These are phyloP conservation scores for Rugonectria rugulosa DNA, from an alignment of 2,329 filamentous ascomycete genomes.

Conservation along the genomic window DNA sequence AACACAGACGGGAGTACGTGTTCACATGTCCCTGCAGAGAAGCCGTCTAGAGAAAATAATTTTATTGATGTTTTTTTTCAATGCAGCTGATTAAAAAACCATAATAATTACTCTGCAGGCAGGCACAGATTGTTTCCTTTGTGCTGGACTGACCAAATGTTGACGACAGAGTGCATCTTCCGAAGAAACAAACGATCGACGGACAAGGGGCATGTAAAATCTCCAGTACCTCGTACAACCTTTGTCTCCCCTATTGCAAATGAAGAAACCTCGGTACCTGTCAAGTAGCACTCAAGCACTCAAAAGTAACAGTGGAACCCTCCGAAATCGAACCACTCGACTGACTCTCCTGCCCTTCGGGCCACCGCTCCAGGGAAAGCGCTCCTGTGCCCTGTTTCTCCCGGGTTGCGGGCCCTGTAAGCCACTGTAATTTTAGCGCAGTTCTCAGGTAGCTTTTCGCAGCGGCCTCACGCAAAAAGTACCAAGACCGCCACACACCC, in stretches of 20 bases:
- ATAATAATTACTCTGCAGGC: too few relatives aligned
- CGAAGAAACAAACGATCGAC: constrained; percentile 1
- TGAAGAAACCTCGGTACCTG: background rate
- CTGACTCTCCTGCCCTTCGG: constrained; percentile 7
- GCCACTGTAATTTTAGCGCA: constrained; percentile 14
- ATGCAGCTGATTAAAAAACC: too few relatives aligned
- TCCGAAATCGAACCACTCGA: constrained; percentile 39
- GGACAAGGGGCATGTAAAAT: background rate
- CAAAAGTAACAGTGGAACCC: constrained; percentile 31
- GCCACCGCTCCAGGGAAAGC: constrained; percentile 24
- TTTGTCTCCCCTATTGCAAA: background rate
- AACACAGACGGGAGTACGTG: too few relatives aligned
- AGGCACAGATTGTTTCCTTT: too few relatives aligned
- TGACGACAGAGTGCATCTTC: background rate
- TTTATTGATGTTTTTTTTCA: too few relatives aligned
- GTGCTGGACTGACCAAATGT: too few relatives aligned
- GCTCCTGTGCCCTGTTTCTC: constrained; percentile 34
- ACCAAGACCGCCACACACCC: constrained; percentile 17
- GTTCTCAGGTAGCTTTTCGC: constrained; percentile 13
- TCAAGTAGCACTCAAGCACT: constrained; percentile 2
- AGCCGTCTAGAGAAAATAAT: too few relatives aligned
- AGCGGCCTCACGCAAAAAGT: constrained; percentile 9
- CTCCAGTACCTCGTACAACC: constrained; percentile 1
- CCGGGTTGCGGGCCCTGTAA: constrained; percentile 26
- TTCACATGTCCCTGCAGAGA: too few relatives aligned